A percentile compares a stretch with the other conserved stretches of the same genome.
These are phyloP conservation scores for Talinum fruticosum DNA, from an alignment of 148 eudicot species.

Conservation along the genomic window DNA sequence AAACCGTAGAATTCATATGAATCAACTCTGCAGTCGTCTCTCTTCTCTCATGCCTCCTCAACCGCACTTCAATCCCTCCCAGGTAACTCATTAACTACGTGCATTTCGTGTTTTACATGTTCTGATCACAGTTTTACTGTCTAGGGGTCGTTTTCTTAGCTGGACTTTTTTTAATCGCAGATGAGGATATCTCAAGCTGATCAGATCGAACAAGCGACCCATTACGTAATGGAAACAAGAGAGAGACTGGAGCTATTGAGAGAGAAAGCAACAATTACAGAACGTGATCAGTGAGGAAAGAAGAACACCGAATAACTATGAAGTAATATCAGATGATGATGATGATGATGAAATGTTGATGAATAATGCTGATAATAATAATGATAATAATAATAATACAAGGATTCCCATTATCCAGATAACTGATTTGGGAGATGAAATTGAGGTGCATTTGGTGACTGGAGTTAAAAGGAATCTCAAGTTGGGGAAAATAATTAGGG, in stretches of 20 bases:
- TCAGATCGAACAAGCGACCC: conserved; percentile 37
- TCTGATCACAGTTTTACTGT: too few species aligned
- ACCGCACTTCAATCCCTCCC: conserved; percentile 23
- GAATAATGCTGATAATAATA: neutral
- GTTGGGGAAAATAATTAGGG: conserved; percentile 24
- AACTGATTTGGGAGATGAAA: conserved; percentile 28
- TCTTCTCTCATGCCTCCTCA: conserved; percentile 37
- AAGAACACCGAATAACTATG: neutral
- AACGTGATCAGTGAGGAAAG: conserved; percentile 7
- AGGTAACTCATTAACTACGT: conserved; percentile 16
- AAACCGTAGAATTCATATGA: conserved; percentile 39
- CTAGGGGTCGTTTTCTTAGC: too few species aligned
- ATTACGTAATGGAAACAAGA: conserved; percentile 31
- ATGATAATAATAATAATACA: neutral
- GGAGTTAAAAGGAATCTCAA: conserved; percentile 11
- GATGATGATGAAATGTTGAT: neutral
- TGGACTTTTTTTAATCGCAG: conserved; percentile 19
- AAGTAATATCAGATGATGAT: neutral
- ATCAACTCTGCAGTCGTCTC: conserved; percentile 32
- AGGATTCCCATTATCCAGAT: conserved; percentile 29
- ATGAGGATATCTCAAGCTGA: conserved; percentile 34
- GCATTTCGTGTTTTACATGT: too few species aligned
- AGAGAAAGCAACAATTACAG: conserved; percentile 17
- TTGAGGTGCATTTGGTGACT: conserved; percentile 34
- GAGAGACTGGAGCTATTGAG: conserved; percentile 31